Base-by-base conservation (phyloP, 2,329 filamentous ascomycete genomes). In the Nemania sp. region DNA sequence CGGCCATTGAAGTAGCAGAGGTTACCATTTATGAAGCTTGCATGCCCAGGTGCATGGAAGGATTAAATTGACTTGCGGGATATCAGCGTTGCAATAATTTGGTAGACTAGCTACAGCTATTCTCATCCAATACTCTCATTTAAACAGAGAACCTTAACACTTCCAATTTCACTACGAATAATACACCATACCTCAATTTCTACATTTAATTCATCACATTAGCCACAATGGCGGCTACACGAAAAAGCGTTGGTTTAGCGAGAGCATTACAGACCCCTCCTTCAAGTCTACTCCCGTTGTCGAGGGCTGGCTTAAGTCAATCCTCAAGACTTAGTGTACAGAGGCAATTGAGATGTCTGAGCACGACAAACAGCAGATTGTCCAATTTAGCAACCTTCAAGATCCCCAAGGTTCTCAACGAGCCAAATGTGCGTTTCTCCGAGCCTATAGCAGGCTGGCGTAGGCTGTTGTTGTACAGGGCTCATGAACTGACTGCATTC, bases 361-460 rank as follows among this genome's bases (percentile, higher is more conserved):
- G 77, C 51, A 78, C 76, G 35, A 79, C 76, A 7, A 70, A 65
- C 29, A 63, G 71, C 49, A 82, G 77, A 58, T 75, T 77, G 74
- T 82, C 90, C 65, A 91, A 89, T 7, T 85, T 97, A 71, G 94
- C 94, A 57, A 87, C 89, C 69, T 98, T 98, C 87, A 95, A 93
- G 84, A 88, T 94, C 59, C 96, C 96, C 57, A 90, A 90, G 71
- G 89, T 98, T 75, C 85, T 88, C 78, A 99, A 99, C 79, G 96
- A 99, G 84, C 93, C 93, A n/a, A 99, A 98, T 80, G 94, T 97
- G 82, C 80, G 93, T 86, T 38, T 52, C 32, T 24, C 49, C 1
- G 51, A 13, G 38, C 22, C 45, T 26, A 26, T 59, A 18, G 10
- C 18, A 15, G 27, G 26, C 35, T 47, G 35, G 15, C 47, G 54